phyloP scores from a whole-genome alignment of 2,329 filamentous ascomycete species.

The Geosmithia putterillii region DNA sequence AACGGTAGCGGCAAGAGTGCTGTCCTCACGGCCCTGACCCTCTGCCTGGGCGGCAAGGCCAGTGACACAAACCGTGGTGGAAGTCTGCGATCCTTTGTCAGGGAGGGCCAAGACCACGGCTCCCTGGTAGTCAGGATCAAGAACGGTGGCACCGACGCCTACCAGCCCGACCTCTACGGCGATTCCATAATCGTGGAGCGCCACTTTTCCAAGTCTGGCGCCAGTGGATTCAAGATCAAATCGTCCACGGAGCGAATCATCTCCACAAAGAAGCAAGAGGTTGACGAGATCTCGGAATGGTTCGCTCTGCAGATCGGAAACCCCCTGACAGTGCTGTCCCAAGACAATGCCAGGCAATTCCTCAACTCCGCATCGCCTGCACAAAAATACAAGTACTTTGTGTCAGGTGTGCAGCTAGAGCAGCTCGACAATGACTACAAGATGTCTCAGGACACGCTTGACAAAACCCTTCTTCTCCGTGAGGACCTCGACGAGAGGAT shows the following conservation, averaged over 20 bases:
- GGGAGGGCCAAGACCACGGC: conserved; percentile 69
- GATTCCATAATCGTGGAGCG: conserved; percentile 83
- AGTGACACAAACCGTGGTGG: conserved; percentile 85
- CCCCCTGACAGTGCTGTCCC: conserved; percentile 87
- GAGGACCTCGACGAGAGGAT: conserved; percentile 22
- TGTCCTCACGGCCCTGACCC: conserved; percentile 79
- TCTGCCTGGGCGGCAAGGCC: conserved; percentile 92
- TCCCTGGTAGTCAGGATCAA: conserved; percentile 77
- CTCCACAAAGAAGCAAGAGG: conserved; percentile 72
- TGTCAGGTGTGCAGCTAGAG: conserved; percentile 88
- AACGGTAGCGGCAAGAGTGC: conserved; percentile 98
- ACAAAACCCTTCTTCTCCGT: conserved; percentile 39
- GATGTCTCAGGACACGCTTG: conserved; percentile 66
- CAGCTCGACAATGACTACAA: conserved; percentile 86
- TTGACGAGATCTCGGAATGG: conserved; percentile 89
- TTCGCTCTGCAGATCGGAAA: conserved; percentile 94
- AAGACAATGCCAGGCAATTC: conserved; percentile 90
- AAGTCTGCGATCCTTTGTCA: conserved; percentile 82
- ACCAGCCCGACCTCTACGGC: conserved; percentile 71
- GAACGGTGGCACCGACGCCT: conserved; percentile 77
- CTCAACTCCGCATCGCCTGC: conserved; percentile 70
- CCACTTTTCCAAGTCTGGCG: conserved; percentile 63
- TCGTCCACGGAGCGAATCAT: conserved; percentile 55
- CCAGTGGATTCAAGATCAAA: conserved; percentile 80
- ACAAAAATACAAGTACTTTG: conserved; percentile 93